These are phyloP conservation scores for Aureococcus anophagefferens DNA, from an alignment of 108 stramenopile genomes.

Conservation along the genomic window DNA sequence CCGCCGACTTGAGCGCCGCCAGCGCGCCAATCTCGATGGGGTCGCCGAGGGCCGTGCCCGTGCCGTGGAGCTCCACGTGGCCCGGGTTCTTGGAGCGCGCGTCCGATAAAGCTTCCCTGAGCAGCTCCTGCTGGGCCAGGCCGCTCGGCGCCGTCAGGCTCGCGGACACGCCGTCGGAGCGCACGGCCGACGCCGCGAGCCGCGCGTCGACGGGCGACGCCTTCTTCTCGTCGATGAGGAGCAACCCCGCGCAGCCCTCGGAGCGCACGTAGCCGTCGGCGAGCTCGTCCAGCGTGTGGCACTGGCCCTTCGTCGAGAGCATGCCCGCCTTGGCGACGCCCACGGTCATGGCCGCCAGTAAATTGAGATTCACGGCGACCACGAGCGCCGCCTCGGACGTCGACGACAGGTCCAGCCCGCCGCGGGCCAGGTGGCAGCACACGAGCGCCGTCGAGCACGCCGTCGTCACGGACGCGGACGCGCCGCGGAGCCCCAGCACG, in stretches of 20 bases:
- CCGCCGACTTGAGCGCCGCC: too few relatives aligned
- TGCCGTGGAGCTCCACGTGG: too few relatives aligned
- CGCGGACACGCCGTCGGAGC: too few relatives aligned
- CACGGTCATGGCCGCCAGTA: background rate
- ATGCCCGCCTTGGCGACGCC: slow-evolving; percentile 7
- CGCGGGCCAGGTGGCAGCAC: slow-evolving; percentile 1
- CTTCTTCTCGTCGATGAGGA: background rate
- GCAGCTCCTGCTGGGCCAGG: too few relatives aligned
- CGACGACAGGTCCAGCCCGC: background rate
- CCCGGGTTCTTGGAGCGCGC: too few relatives aligned
- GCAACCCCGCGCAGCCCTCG: slow-evolving; percentile 15
- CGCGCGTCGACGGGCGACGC: too few relatives aligned
- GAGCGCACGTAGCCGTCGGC: slow-evolving; percentile 12
- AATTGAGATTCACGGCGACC: slow-evolving; percentile 7
- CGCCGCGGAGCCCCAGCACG: slow-evolving; percentile 7
- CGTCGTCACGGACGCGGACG: slow-evolving; percentile 10
- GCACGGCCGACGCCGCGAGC: too few relatives aligned
- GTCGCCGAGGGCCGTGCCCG: too few relatives aligned
- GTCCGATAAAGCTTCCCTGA: too few relatives aligned
- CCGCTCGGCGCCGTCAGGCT: too few relatives aligned
- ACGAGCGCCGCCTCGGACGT: slow-evolving; percentile 9
- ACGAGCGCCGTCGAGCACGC: slow-evolving; percentile 15
- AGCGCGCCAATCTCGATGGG: too few relatives aligned
- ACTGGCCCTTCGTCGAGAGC: slow-evolving; percentile 7
- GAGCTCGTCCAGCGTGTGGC: slow-evolving; percentile 5